Conservation (phyloP, 2,329 filamentous ascomycete species). For the Aspergillus sp. region DNA sequence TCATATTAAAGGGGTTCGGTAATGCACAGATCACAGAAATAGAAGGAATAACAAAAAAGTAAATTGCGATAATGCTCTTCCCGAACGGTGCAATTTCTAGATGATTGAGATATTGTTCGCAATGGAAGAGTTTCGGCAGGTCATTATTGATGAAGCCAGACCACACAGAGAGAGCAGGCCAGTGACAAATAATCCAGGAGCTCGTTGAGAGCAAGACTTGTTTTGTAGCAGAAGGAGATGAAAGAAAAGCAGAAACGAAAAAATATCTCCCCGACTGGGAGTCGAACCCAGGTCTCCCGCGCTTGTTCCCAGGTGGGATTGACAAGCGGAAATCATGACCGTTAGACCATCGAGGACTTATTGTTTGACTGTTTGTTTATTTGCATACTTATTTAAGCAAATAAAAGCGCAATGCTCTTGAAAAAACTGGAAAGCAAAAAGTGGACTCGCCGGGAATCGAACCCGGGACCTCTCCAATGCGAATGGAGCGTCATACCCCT, state of each 20-base stretch:
- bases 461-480: conserved; percentile 16
- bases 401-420: not conserved
- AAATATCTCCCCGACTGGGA: conserved; percentile 4
- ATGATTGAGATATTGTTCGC: no score
- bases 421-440: not conserved
- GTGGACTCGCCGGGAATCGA: conserved; percentile 16
- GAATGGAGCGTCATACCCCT: conserved; percentile 17
- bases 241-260: not conserved
- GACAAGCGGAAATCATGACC: conserved; percentile 12
- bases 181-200: no score
- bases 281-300: conserved; percentile 12
- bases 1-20: no score
- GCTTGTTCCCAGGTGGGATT: not conserved
- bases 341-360: conserved; percentile 9
- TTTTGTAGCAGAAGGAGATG: no score
- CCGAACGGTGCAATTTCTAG: no score
- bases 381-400: accelerated
- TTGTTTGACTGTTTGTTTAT: accelerated
- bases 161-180: no score
- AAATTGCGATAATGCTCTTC: no score
- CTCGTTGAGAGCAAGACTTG: no score
- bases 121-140: no score
- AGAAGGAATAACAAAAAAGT: no score
- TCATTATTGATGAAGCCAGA: no score
- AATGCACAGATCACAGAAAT: no score